Evolutionary conservation across 1,284 basidiomycete genomes (phyloP), one percentile per base, ranked within the genome.

Genomic region (Trametes pubescens): DNA sequence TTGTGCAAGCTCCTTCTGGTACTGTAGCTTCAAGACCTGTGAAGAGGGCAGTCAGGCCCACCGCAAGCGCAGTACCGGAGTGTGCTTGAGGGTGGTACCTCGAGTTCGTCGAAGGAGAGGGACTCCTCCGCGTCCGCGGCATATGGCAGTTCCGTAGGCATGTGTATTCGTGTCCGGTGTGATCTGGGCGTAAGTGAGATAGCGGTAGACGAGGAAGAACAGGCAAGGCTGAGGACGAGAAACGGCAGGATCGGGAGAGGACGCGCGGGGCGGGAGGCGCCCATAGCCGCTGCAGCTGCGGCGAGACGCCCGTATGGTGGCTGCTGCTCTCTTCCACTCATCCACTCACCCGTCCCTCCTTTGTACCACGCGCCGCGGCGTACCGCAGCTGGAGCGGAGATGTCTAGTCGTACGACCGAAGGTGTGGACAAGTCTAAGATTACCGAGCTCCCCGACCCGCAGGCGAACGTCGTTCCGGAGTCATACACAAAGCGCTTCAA

Each of bases 71-170:
- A 57, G 57, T 21, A 24, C 56, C 24, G 34, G 18, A 47, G 44
- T 55, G 62, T 38, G 56, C 13, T 55, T 51, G 51, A 35, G 24
- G 51, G 37, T 59, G 56, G 22, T 62, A 96, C 95, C 80, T 95
- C 90, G 34, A 98, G 85, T 79, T 98, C 96, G 69, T 97, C 94
- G 74, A 88, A 95, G 4, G 91, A 87, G 29, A 98, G 82, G 7
- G 95, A 95, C 52, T 92, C 86, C 76, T 97, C 91, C 10, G 95
- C 96, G 76, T 98, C 96, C 22, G 95, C 96, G 65, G 96, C 96
- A 78, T 98, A 98, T 21, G 96, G 96, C n/a, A 98, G 83, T 72
- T 96, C 94, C 58, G 92, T 93, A 43, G 88, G 75, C 90, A 90
- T 91, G 11, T 29, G 40, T n/a, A 24, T n/a, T 18, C 34, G 59